Evolutionary conservation across 2,329 filamentous ascomycete genomes (phyloP).

Genomic region (Pseudogymnoascus sp.): DNA sequence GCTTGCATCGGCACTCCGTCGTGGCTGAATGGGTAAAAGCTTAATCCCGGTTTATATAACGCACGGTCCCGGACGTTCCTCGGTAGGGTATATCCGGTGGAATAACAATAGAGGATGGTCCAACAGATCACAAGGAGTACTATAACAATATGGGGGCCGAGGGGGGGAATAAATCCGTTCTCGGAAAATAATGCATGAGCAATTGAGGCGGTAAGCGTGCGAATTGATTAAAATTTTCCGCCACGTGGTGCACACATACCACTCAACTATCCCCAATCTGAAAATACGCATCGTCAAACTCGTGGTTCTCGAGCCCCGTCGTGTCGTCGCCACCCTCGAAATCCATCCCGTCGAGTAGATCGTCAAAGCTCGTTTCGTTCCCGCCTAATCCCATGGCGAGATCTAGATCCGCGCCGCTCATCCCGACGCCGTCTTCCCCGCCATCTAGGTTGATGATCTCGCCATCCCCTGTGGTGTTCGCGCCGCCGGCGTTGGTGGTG

Average conservation of each 20-base stretch:
- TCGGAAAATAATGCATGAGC: background rate
- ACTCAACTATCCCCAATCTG: conserved; percentile 16
- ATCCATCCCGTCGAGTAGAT: conserved; percentile 20
- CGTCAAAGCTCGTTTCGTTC: conserved; percentile 26
- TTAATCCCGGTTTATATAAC: background rate
- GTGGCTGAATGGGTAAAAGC: conserved; percentile 2
- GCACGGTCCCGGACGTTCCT: background rate
- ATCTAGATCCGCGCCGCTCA: conserved; percentile 33
- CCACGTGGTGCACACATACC: background rate
- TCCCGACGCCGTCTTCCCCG: conserved; percentile 17
- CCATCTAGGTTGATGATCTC: conserved; percentile 16
- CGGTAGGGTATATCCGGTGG: background rate
- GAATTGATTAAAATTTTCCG: background rate
- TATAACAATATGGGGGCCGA: background rate
- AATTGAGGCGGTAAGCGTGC: background rate
- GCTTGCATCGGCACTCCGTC: background rate
- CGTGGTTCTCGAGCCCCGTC: conserved; percentile 22
- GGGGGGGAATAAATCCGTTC: background rate
- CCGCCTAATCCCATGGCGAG: conserved; percentile 43
- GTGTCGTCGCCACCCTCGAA: conserved; percentile 17
- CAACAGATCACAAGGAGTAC: background rate
- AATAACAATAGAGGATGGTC: background rate
- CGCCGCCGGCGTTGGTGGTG: conserved; percentile 12
- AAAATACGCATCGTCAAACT: conserved; percentile 27
- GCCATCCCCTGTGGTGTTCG: conserved; percentile 13